These are phyloP conservation scores for Fusarium newnesense DNA, from an alignment of 2,329 filamentous ascomycete species.

Conservation along the genomic window DNA sequence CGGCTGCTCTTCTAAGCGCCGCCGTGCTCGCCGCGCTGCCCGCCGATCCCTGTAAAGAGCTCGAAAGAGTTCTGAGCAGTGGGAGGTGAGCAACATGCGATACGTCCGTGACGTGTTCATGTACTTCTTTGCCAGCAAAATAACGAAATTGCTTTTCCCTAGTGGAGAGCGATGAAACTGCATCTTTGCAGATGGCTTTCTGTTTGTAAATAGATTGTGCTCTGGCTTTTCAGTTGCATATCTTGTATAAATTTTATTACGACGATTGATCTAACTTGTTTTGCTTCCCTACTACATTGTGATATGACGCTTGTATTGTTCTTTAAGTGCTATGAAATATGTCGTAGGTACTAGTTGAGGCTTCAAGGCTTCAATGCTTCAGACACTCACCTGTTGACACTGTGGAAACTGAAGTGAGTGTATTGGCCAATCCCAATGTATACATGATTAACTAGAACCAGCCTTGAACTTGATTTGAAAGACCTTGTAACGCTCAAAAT, in stretches of 20 bases:
- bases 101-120: conserved; percentile 23
- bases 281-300: not conserved
- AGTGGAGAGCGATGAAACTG: conserved; percentile 30
- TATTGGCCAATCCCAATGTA: not conserved
- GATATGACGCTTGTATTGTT: not conserved
- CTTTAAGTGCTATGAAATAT: not conserved
- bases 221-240: conserved; percentile 33
- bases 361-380: not conserved
- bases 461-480: not conserved
- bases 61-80: conserved; percentile 14
- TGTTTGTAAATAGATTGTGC: conserved; percentile 44
- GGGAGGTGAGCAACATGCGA: not conserved
- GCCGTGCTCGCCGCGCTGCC: conserved; percentile 36
- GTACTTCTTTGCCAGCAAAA: conserved; percentile 6
- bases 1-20: conserved; percentile 37
- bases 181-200: conserved; percentile 37
- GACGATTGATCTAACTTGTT: conserved; percentile 6
- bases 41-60: conserved; percentile 35
- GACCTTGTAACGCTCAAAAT: too few relatives aligned
- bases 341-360: not conserved
- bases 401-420: not conserved
- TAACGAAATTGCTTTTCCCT: conserved; percentile 22
- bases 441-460: not conserved
- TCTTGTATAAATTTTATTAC: conserved; percentile 44
- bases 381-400: not conserved